phyloP scores from a whole-genome alignment of 768 basidiomycete species.

The Pholiota microspora region DNA sequence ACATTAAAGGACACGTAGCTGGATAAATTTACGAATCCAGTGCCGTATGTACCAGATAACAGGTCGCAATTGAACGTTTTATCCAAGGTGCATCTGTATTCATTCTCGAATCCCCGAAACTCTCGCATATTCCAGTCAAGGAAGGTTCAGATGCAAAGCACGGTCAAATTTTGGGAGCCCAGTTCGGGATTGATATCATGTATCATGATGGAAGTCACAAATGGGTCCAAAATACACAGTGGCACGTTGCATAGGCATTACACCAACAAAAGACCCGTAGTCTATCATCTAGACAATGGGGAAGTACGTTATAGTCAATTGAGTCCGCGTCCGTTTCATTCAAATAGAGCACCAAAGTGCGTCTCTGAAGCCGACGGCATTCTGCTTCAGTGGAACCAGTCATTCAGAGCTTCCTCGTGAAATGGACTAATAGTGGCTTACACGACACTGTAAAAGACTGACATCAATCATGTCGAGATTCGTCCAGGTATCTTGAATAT shows the following conservation, averaged over 20 bases:
- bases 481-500: too few species aligned
- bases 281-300: neutral
- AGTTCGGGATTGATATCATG: too few species aligned
- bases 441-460: neutral
- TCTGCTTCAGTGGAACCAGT: neutral
- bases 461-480: neutral
- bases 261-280: neutral
- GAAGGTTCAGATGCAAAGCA: too few species aligned
- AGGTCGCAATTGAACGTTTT: too few species aligned
- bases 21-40: too few species aligned
- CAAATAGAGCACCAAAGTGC: neutral
- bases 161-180: too few species aligned
- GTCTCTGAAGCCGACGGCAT: neutral
- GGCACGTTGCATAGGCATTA: neutral
- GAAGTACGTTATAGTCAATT: neutral
- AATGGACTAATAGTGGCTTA: neutral
- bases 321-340: neutral
- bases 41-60: too few species aligned
- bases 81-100: too few species aligned
- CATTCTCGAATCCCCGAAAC: too few species aligned
- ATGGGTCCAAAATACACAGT: neutral
- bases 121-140: too few species aligned
- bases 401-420: neutral
- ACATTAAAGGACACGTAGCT: neutral
- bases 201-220: neutral